Base-by-base conservation (phyloP, 768 basidiomycete species). In the Mycena olivaceomarginata region DNA sequence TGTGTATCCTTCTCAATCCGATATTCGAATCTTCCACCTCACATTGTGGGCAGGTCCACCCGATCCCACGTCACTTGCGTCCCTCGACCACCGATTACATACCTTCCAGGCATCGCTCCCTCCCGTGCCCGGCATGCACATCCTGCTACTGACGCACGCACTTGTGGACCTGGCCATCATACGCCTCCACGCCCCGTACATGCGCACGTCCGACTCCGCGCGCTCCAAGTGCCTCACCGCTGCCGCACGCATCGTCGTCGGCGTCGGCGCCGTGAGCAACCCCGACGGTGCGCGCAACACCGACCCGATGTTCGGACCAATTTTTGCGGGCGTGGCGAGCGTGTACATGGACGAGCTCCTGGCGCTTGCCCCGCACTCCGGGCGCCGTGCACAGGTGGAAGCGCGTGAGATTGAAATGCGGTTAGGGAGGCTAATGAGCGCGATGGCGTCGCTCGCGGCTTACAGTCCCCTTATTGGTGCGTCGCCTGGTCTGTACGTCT, bases 381-480 rank as follows among this genome's bases (percentile, higher is more conserved):
- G 56, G 13, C 37, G n/a, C 18, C 40, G 56, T 15, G 59, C 51
- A 7, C 45, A 37, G 16, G 40, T 31, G 16, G 60, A 57, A 12
- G 39, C 40, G 16, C 25, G 46, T 0, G 72, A 78, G 48, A 45
- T 75, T 1, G 73, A 75, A 41, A 41, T 13, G n/a, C 20, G 51
- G 12, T 46, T 78, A 57, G 73, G 69, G 1, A 62, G n/a, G 11
- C 11, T 75, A 37, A 74, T 78, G 77, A 25, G 73, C 22, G 31
- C 65, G 4, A 67, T 78, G 77, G 70, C 69, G 39, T 70, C 72
- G 46, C 51, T 78, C 4, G 69, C 77, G 39, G 57, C 64, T 25
- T 74, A 74, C 56, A 75, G 77, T 40, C 77, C 77, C 2, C 56
- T 78, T 12, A 51, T 78, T 13, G 72, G 77, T 78, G 48, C 13